These are phyloP conservation scores for Cladosporium colombiae DNA, from an alignment of 2,329 filamentous ascomycete genomes.

Conservation along the genomic window DNA sequence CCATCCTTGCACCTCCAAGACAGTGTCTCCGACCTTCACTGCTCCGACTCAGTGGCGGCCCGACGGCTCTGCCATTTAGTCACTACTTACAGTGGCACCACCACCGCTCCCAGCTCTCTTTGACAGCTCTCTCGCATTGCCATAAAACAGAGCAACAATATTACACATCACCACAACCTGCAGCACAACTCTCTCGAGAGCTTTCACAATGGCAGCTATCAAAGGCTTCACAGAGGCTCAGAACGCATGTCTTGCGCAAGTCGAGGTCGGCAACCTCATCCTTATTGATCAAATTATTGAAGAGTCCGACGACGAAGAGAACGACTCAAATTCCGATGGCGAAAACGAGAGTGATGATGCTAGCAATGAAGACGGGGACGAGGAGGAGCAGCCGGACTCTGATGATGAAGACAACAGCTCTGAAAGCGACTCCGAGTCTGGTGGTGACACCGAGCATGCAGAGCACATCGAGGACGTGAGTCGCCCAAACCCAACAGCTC, in stretches of 20 bases:
- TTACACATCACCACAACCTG: neutral
- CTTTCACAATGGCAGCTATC: conserved; percentile 24
- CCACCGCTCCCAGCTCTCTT: neutral
- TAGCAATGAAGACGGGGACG: conserved; percentile 14
- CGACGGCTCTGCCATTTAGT: neutral
- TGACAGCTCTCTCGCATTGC: neutral
- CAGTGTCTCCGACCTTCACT: neutral
- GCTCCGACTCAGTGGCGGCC: neutral
- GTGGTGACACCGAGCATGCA: conserved; percentile 6
- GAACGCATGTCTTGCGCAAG: conserved; percentile 19
- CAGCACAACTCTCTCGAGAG: neutral
- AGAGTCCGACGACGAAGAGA: conserved; percentile 19
- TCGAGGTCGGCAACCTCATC: conserved; percentile 27
- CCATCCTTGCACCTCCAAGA: neutral
- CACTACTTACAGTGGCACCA: neutral
- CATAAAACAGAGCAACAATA: neutral
- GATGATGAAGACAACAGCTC: neutral
- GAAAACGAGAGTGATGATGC: conserved; percentile 12
- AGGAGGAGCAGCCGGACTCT: neutral
- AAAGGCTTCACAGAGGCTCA: conserved; percentile 24
- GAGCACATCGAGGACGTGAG: conserved; percentile 17
- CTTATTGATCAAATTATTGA: conserved; percentile 20
- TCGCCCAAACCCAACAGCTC: neutral
- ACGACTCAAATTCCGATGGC: conserved; percentile 19
- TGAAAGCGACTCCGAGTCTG: neutral